Percentiles rank a stretch among this genome's conserved stretches.
Evolutionary conservation across 208 protist species (phyloP).

Genomic region (Porcisia hertigi): DNA sequence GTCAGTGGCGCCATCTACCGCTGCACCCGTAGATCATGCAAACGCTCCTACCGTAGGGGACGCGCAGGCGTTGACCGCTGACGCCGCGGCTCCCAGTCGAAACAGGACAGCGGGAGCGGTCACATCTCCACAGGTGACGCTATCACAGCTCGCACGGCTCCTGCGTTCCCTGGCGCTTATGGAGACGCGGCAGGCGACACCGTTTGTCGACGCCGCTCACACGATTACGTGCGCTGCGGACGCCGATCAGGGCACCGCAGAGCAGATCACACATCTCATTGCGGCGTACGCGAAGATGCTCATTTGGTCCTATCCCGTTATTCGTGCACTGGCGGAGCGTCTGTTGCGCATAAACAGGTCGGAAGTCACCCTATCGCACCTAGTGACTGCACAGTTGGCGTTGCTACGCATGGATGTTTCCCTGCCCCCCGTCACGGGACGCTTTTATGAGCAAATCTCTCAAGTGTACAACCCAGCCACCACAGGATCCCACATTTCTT

Average conservation of each 20-base stretch:
- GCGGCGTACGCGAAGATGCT: slow-evolving; percentile 77
- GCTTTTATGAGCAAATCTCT: slow-evolving; percentile 19
- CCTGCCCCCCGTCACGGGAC: slow-evolving; percentile 30
- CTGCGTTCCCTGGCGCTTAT: slow-evolving; percentile 65
- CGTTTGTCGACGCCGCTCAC: slow-evolving; percentile 68
- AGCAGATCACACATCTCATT: slow-evolving; percentile 43
- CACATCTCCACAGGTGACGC: slow-evolving; percentile 15
- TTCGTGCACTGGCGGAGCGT: slow-evolving; percentile 61
- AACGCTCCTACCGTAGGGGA: neutral
- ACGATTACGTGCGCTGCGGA: slow-evolving; percentile 31
- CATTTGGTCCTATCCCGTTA: slow-evolving; percentile 72
- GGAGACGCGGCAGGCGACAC: slow-evolving; percentile 45
- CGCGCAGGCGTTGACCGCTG: too few species aligned
- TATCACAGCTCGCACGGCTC: slow-evolving; percentile 46
- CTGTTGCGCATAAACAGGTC: slow-evolving; percentile 11
- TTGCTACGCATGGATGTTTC: slow-evolving; percentile 72
- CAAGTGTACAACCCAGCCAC: neutral
- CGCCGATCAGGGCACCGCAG: slow-evolving; percentile 28
- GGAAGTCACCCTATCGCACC: slow-evolving; percentile 42
- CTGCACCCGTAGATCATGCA: neutral
- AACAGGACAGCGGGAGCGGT: neutral
- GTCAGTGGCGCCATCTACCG: neutral
- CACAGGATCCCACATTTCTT: neutral
- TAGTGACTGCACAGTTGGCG: slow-evolving; percentile 61
- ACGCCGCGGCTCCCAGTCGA: neutral